Percentiles rank a stretch among this genome's conserved stretches.
phyloP scores from a whole-genome alignment of 768 basidiomycete genomes.

The Myochromella boudieri region DNA sequence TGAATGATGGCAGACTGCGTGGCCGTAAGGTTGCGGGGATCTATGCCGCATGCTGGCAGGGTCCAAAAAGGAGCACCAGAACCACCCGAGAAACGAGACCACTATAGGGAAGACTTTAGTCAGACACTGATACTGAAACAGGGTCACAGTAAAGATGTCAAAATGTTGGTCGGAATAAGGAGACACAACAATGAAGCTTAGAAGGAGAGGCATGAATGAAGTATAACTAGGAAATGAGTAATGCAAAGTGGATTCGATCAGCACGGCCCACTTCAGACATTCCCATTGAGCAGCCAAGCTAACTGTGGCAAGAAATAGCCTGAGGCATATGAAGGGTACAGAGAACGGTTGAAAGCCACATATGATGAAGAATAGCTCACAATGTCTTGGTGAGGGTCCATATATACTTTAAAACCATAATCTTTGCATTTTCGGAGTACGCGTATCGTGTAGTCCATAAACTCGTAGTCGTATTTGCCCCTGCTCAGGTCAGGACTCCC shows the following conservation, averaged over 20 bases:
- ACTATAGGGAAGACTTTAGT: constrained; percentile 43
- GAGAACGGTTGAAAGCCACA: too few species aligned
- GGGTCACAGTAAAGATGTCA: background rate
- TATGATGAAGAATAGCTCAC: constrained; percentile 51
- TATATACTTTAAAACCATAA: constrained; percentile 87
- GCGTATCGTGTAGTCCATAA: constrained; percentile 87
- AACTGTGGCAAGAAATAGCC: background rate
- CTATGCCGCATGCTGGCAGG: constrained; percentile 83
- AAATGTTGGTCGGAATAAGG: too few species aligned
- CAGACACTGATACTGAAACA: background rate
- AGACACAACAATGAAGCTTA: too few species aligned
- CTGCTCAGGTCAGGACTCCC: constrained; percentile 39
- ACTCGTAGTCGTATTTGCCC: constrained; percentile 86
- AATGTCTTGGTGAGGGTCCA: constrained; percentile 96
- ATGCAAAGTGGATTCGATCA: too few species aligned
- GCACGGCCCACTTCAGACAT: too few species aligned
- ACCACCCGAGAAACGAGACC: constrained; percentile 94
- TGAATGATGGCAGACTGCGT: constrained; percentile 88
- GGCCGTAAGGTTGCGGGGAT: constrained; percentile 80
- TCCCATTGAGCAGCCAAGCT: too few species aligned
- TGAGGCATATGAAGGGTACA: background rate
- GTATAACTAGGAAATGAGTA: background rate
- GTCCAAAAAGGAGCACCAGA: constrained; percentile 97
- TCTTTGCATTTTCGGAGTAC: constrained; percentile 90
- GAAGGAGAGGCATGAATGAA: background rate